phyloP scores from a whole-genome alignment of 73 alveolate species.

The Paramecium primaurelia region DNA sequence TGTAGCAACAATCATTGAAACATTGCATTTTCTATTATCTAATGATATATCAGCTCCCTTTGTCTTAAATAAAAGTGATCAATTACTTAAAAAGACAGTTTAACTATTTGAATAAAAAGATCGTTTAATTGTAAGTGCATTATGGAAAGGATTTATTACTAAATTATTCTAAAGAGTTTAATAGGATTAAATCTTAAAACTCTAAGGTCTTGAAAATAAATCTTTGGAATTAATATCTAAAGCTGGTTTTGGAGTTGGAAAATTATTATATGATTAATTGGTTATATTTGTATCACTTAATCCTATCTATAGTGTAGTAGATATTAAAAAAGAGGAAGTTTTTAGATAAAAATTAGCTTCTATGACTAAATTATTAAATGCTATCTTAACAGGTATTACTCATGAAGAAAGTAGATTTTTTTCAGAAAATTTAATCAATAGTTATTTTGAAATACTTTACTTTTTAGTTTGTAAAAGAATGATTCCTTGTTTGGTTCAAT shows the following conservation, averaged over 20 bases:
- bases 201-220: not conserved
- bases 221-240: not conserved
- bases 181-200: not conserved
- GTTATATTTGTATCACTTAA: not conserved
- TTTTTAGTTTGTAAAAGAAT: slow-evolving; percentile 12
- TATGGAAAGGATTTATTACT: slow-evolving; percentile 35
- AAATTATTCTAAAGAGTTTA: not conserved
- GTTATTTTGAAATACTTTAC: slow-evolving; percentile 21
- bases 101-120: slow-evolving; percentile 32
- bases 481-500: not conserved
- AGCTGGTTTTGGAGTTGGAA: slow-evolving; percentile 36
- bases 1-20: not conserved
- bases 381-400: not conserved
- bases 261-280: slow-evolving; percentile 11
- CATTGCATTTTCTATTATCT: not conserved
- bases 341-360: not conserved
- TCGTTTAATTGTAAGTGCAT: not conserved
- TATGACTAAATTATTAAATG: not conserved
- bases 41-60: not conserved
- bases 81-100: not conserved
- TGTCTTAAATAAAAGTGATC: not conserved
- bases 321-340: not conserved
- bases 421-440: slow-evolving; percentile 25
- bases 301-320: not conserved
- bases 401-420: slow-evolving; percentile 40